phyloP scores from a whole-genome alignment of 176 grass and related monocot species.

The Secale cereale region DNA sequence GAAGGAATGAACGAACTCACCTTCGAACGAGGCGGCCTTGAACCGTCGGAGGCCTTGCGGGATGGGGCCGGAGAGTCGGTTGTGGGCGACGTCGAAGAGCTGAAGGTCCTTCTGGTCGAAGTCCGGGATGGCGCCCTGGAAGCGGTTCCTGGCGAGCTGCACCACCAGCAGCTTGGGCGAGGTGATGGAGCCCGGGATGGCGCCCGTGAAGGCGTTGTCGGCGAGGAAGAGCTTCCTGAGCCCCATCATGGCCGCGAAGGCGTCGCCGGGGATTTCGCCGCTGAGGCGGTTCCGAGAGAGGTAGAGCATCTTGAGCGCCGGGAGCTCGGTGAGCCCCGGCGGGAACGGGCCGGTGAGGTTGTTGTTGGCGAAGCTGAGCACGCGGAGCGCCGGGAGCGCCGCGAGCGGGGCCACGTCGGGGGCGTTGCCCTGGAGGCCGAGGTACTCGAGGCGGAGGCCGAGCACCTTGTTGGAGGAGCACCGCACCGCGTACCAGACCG shows the following conservation, averaged over 20 bases:
- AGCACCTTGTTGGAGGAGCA: constrained; percentile 22
- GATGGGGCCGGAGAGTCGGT: constrained; percentile 61
- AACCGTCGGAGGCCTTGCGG: constrained; percentile 38
- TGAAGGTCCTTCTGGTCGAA: constrained; percentile 25
- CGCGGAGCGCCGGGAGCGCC: constrained; percentile 41
- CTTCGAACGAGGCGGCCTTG: constrained; percentile 35
- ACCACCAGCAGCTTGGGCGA: constrained; percentile 33
- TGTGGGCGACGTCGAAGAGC: constrained; percentile 44
- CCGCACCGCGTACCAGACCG: constrained; percentile 33
- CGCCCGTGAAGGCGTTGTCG: constrained; percentile 53
- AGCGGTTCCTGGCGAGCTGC: constrained; percentile 41
- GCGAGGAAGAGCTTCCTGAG: constrained; percentile 52
- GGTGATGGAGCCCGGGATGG: constrained; percentile 54
- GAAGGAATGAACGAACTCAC: constrained; percentile 16
- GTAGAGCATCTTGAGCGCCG: constrained; percentile 50
- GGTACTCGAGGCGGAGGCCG: constrained; percentile 55
- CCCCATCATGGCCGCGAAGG: constrained; percentile 42
- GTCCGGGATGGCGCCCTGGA: constrained; percentile 51
- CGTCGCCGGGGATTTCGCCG: constrained; percentile 41
- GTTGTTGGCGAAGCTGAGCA: constrained; percentile 73
- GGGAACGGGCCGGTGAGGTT: constrained; percentile 59
- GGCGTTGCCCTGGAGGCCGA: constrained; percentile 40
- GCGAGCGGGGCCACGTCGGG: constrained; percentile 38
- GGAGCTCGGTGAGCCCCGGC: constrained; percentile 36
- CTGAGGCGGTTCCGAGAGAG: constrained; percentile 46